Percentiles rank a stretch among this genome's conserved stretches.
These are phyloP conservation scores for Sarocladium oryzae DNA, from an alignment of 2,329 filamentous ascomycete species.

Conservation along the genomic window DNA sequence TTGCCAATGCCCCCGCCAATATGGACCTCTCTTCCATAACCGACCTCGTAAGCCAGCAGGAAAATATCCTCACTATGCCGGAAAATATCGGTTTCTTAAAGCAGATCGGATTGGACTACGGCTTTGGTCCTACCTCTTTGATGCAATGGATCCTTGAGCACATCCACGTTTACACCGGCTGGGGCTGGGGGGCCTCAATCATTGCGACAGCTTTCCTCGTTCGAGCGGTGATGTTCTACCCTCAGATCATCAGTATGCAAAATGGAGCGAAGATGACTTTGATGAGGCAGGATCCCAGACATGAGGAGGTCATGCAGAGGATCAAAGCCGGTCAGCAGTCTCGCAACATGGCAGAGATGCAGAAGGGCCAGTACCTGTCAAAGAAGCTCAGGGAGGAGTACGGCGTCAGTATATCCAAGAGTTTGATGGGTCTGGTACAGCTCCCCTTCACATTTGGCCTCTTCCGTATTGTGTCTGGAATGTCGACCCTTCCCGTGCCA, in stretches of 20 bases:
- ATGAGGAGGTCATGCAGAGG: conserved; percentile 39
- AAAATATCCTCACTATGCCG: conserved; percentile 52
- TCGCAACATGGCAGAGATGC: conserved; percentile 24
- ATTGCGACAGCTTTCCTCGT: conserved; percentile 56
- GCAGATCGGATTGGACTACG: conserved; percentile 78
- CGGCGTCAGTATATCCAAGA: conserved; percentile 24
- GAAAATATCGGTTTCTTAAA: conserved; percentile 79
- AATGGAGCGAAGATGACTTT: conserved; percentile 52
- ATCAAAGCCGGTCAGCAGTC: conserved; percentile 36
- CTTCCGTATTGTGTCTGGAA: conserved; percentile 69
- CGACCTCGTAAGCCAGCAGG: conserved; percentile 21
- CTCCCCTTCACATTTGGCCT: conserved; percentile 71
- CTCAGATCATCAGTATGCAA: conserved; percentile 35
- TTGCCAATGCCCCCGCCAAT: conserved; percentile 18
- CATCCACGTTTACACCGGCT: conserved; percentile 65
- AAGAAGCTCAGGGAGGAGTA: conserved; percentile 31
- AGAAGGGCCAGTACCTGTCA: conserved; percentile 27
- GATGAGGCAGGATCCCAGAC: conserved; percentile 48
- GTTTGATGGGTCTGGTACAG: conserved; percentile 35
- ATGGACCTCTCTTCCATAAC: conserved; percentile 27
- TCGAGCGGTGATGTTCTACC: conserved; percentile 59
- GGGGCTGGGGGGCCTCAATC: conserved; percentile 81
- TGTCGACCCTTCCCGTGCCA: conserved; percentile 74
- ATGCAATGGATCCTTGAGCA: conserved; percentile 78
- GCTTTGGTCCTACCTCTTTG: conserved; percentile 67